Conservation (phyloP, 805 yeast genomes). For the Zygotorulaspora sp. region DNA sequence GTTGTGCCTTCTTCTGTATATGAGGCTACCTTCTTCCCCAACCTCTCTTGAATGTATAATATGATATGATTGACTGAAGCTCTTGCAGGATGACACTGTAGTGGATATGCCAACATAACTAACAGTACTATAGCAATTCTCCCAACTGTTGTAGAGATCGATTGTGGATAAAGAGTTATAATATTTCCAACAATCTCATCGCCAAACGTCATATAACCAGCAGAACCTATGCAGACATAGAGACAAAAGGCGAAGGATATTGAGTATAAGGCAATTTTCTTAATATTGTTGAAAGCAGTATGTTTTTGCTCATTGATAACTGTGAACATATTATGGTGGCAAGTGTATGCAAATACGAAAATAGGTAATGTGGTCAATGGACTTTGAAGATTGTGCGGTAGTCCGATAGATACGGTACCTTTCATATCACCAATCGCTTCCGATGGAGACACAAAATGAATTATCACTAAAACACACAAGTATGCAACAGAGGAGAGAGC, state of each 20-base stretch:
- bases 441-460: slow-evolving; percentile 49
- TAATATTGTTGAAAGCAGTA: slow-evolving; percentile 45
- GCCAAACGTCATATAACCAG: slow-evolving; percentile 88
- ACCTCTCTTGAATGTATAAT: slow-evolving; percentile 39
- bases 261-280: slow-evolving; percentile 47
- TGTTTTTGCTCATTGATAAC: slow-evolving; percentile 74
- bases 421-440: slow-evolving; percentile 30
- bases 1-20: slow-evolving; percentile 7
- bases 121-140: slow-evolving; percentile 73
- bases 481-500: slow-evolving; percentile 80
- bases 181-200: slow-evolving; percentile 73
- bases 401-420: slow-evolving; percentile 48
- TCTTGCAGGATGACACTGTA: slow-evolving; percentile 88
- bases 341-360: slow-evolving; percentile 89
- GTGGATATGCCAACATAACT: slow-evolving; percentile 80
- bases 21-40: background rate
- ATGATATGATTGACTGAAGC: slow-evolving; percentile 72
- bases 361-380: slow-evolving; percentile 81
- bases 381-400: slow-evolving; percentile 43
- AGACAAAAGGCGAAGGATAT: slow-evolving; percentile 56
- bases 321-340: slow-evolving; percentile 93
- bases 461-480: slow-evolving; percentile 64
- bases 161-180: slow-evolving; percentile 67
- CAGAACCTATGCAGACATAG: slow-evolving; percentile 67
- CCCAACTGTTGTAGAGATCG: slow-evolving; percentile 68